Evolutionary conservation across 2,329 filamentous ascomycete genomes (phyloP).

Genomic region (Aureobasidium sp.): DNA sequence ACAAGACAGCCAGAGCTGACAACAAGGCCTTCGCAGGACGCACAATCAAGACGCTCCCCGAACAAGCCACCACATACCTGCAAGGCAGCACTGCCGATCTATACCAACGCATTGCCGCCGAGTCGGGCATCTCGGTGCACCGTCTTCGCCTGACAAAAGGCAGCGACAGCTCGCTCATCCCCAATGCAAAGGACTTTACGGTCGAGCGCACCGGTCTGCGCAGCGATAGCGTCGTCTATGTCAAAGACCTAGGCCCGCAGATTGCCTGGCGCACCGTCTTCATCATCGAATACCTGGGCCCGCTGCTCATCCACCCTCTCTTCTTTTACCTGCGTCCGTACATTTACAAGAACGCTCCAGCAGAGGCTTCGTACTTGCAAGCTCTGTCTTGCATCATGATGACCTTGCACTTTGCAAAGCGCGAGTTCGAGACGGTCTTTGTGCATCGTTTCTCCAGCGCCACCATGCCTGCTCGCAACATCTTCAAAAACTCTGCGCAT

Average conservation of each 20-base stretch:
- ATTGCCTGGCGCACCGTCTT: conserved; percentile 91
- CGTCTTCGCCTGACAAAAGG: conserved; percentile 59
- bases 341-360: conserved; percentile 52
- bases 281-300: conserved; percentile 89
- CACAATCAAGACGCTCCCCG: conserved; percentile 55
- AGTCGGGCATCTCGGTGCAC: conserved; percentile 50
- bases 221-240: conserved; percentile 60
- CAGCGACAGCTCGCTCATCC: conserved; percentile 52
- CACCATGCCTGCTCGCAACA: conserved; percentile 86
- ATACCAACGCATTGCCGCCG: conserved; percentile 50
- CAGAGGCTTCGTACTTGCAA: conserved; percentile 57
- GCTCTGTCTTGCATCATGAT: conserved; percentile 67
- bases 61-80: conserved; percentile 46
- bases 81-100: conserved; percentile 49
- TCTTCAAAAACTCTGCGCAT: conserved; percentile 91
- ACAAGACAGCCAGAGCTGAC: conserved; percentile 1
- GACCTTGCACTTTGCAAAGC: conserved; percentile 82
- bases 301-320: conserved; percentile 76
- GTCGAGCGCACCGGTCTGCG: conserved; percentile 51
- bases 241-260: conserved; percentile 94
- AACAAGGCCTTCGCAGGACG: conserved; percentile 42
- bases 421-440: conserved; percentile 88
- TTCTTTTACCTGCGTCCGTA: conserved; percentile 65
- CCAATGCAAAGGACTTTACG: conserved; percentile 47
- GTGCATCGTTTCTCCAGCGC: conserved; percentile 90